These are phyloP conservation scores for Clonostachys chloroleuca DNA, from an alignment of 2,329 filamentous ascomycete genomes.

Conservation along the genomic window DNA sequence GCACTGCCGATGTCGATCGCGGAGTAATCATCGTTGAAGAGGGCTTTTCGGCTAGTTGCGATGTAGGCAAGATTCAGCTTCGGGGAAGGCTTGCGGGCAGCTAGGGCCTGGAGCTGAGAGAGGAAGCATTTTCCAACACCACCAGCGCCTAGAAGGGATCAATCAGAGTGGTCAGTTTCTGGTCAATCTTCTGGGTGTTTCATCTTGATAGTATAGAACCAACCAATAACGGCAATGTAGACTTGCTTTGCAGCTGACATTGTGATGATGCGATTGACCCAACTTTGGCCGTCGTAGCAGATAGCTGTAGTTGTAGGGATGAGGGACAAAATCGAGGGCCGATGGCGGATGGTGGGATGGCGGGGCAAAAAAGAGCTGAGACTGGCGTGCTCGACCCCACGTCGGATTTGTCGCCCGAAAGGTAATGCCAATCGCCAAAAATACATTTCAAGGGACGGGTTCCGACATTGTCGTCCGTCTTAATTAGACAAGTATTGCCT, in stretches of 20 bases:
- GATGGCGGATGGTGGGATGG: conserved; percentile 20
- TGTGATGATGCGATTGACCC: conserved; percentile 3
- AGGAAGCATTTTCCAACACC: conserved; percentile 93
- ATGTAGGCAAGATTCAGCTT: conserved; percentile 80
- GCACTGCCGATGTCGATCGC: conserved; percentile 57
- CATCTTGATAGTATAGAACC: background rate
- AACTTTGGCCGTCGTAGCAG: no score
- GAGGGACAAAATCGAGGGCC: conserved; percentile 15
- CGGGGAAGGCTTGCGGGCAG: conserved; percentile 60
- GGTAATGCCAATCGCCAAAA: no score
- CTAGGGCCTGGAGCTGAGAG: conserved; percentile 68
- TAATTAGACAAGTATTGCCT: no score
- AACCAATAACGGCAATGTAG: conserved; percentile 49
- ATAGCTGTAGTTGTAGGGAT: conserved; percentile 5
- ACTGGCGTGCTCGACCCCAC: no score
- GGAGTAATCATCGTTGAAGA: conserved; percentile 71
- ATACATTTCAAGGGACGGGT: no score
- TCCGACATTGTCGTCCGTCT: no score
- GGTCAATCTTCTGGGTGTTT: background rate
- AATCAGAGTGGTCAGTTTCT: background rate
- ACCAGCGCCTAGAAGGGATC: conserved; percentile 63
- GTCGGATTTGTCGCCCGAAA: no score
- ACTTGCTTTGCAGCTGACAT: conserved; percentile 43
- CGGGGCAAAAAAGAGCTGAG: no score
- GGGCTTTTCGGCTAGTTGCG: conserved; percentile 77